A percentile compares a stretch with the other conserved stretches of the same genome.
phyloP scores from a whole-genome alignment of 2,329 filamentous ascomycete species.

The Lithohypha guttulata region DNA sequence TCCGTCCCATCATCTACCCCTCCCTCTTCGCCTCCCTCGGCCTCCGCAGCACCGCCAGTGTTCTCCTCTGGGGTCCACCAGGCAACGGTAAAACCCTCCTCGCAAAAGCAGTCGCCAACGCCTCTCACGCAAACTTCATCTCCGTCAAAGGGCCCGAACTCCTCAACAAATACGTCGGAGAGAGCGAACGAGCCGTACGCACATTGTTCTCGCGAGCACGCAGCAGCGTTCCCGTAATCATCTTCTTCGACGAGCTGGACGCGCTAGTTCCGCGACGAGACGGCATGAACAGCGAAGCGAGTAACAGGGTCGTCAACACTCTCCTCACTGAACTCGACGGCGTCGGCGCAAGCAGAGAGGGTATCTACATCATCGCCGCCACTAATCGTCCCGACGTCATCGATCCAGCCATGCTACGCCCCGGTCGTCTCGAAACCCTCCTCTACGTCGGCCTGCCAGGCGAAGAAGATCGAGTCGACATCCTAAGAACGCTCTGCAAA shows the following conservation, averaged over 20 bases:
- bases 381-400: conserved; percentile 96
- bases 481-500: conserved; percentile 56
- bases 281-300: conserved; percentile 67
- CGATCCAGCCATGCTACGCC: conserved; percentile 85
- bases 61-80: conserved; percentile 90
- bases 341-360: conserved; percentile 58
- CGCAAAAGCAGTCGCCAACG: conserved; percentile 90
- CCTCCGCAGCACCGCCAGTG: conserved; percentile 70
- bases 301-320: conserved; percentile 84
- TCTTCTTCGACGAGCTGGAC: conserved; percentile 97
- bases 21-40: conserved; percentile 66
- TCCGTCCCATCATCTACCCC: conserved; percentile 77
- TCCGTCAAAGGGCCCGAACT: conserved; percentile 93
- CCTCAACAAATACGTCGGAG: conserved; percentile 94
- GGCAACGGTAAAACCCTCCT: conserved; percentile 95
- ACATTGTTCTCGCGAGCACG: conserved; percentile 85
- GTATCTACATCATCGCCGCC: conserved; percentile 88
- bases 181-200: conserved; percentile 84
- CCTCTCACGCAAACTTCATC: conserved; percentile 95
- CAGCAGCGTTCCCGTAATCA: conserved; percentile 77
- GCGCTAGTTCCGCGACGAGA: conserved; percentile 79
- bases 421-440: conserved; percentile 77
- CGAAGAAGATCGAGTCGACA: conserved; percentile 69
- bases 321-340: conserved; percentile 91
- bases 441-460: conserved; percentile 82